These are phyloP conservation scores for Xylariaceae sp. DNA, from an alignment of 2,329 filamentous ascomycete genomes.

Conservation along the genomic window DNA sequence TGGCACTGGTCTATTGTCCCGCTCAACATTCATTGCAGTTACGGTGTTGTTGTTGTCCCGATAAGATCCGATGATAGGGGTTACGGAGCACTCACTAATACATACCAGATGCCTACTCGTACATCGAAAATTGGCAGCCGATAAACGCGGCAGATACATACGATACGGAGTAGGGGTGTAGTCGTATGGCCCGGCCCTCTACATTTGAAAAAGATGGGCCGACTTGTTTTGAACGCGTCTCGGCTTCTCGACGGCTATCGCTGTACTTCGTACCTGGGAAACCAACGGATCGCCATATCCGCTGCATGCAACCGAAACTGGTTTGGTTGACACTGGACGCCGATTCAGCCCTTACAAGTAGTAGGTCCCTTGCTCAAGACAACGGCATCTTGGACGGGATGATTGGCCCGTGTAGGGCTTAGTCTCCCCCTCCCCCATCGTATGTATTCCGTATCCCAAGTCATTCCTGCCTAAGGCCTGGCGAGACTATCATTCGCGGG, in stretches of 20 bases:
- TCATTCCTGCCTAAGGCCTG: slow-evolving; percentile 13
- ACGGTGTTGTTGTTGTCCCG: background rate
- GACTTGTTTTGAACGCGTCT: background rate
- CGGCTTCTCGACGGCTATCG: background rate
- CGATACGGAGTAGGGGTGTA: background rate
- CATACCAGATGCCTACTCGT: background rate
- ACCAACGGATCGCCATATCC: background rate
- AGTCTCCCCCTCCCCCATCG: background rate
- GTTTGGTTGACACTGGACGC: background rate
- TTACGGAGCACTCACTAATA: background rate
- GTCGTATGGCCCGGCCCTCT: background rate
- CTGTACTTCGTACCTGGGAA: background rate
- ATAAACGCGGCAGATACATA: background rate
- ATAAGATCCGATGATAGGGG: background rate
- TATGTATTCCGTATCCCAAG: background rate
- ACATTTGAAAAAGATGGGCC: background rate
- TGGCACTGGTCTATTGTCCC: too few species aligned
- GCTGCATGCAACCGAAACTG: slow-evolving; percentile 3
- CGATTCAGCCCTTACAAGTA: slow-evolving; percentile 7
- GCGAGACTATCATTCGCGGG: slow-evolving; percentile 11
- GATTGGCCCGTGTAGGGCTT: slow-evolving; percentile 1
- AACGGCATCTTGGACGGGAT: background rate
- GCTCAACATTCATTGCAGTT: background rate
- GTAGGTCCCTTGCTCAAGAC: background rate
- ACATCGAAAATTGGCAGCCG: background rate